Evolutionary conservation across 2,329 filamentous ascomycete genomes (phyloP), one percentile per base, ranked within the genome.

Genomic region (Shiraia sp.): DNA sequence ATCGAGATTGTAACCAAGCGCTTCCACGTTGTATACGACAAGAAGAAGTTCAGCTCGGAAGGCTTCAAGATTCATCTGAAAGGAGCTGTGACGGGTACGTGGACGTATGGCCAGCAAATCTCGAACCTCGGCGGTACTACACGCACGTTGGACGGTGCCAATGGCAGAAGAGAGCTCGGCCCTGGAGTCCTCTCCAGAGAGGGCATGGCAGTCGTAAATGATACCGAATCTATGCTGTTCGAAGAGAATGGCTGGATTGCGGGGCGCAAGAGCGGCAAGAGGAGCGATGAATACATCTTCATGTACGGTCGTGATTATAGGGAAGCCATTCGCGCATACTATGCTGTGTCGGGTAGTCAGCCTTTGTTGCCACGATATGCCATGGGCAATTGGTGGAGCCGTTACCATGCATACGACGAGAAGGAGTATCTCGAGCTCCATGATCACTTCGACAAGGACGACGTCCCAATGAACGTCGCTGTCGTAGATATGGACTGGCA

Each of bases 401-500:
- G 82, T 6, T 85, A 84, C 59, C 77, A 85, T 53, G 74, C 73
- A 2, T 86, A 85, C 55, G 71, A 68, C 0, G 72, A 75, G 19
- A 68, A 76, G 2, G 78, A 81, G 49, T 85, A 85, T 53, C 46
- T 83, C 2, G 63, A 67, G 10, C 69, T 86, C 12, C 79, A 85
- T 71, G 78, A 82, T 40, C 71, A 72, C 35, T 85, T 85, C 49
- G 58, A 68, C 4, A 61, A 66, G 7, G 65, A 78, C 16, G 61
- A 71, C 0, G 74, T 85, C 6, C 82, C 82, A 0, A 66, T 85
- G 26, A 79, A 75, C 4, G 79, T 83, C 5, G 80, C 76, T 2
- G 80, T 85, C 1, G 63, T 85, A 3, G 82, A 86, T 54, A 85
- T 85, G 81, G 82, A 85, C 58, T 85, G 82, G 82, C 82, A 85